Conservation (phyloP, 2,329 filamentous ascomycete species). For the Fusarium sp. region DNA sequence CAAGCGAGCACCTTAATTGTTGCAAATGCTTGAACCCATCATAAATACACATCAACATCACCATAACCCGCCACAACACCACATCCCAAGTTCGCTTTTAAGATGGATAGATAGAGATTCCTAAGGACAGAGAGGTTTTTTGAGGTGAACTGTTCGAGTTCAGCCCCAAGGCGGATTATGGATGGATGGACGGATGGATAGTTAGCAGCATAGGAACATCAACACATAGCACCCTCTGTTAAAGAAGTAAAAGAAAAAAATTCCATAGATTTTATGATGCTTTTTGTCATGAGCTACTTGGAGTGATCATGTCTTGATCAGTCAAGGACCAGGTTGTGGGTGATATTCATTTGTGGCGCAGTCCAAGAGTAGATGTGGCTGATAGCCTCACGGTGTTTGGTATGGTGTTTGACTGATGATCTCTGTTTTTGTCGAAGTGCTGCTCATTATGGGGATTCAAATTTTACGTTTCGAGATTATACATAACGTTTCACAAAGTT, state of each 20-base stretch:
- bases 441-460: not conserved
- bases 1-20: constrained; percentile 33
- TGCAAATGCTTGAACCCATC: constrained; percentile 21
- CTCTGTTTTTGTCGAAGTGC: too few species aligned
- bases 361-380: constrained; percentile 19
- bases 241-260: constrained; percentile 44
- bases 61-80: constrained; percentile 31
- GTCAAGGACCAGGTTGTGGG: constrained; percentile 5
- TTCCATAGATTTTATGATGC: constrained; percentile 35
- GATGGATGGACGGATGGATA: constrained; percentile 45
- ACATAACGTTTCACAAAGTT: too few species aligned
- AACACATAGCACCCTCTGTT: constrained; percentile 43
- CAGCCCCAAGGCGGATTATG: constrained; percentile 36
- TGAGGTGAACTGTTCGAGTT: constrained; percentile 33
- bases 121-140: constrained; percentile 36
- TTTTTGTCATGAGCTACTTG: not conserved
- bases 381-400: not conserved
- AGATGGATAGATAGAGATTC: constrained; percentile 39
- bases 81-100: constrained; percentile 33
- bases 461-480: not conserved
- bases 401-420: not conserved
- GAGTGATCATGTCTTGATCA: not conserved
- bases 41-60: constrained; percentile 28
- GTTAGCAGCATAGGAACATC: constrained; percentile 43
- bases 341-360: constrained; percentile 27